Evolutionary conservation across 441 rosid species (phyloP), one percentile per base, ranked within the genome.

Genomic region (Erodium moschatum): DNA sequence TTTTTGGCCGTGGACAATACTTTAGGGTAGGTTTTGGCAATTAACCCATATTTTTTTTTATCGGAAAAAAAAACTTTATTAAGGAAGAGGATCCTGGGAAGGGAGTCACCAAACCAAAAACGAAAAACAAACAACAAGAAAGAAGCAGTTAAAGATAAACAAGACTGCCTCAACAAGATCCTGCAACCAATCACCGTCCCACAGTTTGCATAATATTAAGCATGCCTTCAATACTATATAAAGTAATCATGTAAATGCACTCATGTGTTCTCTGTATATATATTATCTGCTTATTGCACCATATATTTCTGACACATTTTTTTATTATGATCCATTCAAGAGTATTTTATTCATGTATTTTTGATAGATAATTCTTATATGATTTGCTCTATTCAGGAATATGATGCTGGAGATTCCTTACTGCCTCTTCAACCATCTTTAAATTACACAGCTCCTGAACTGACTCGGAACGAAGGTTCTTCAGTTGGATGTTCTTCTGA

Each of bases 391-490:
- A 54, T 15, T 54, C 84, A 94, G 98, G 98, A 94, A 76, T 94
- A 94, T 79, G 98, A 94, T 82, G 89, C 83, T 68, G 98, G 91
- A 74, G 97, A 94, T 80, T 89, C 97, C 64, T 65, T 89, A 7
- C 75, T 94, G 77, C 97, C 97, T 18, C 87, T 94, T 69, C 97
- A 94, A 75, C 98, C 98, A 72, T 83, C 90, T 64, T 78, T 91
- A 64, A 91, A 94, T 79, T 94, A 94, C 77, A 83, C 93, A 16
- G 98, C 98, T 64, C 98, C 98, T 74, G 98, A 94, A 78, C 83
- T 91, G 79, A 92, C 88, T 72, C 84, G 87, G 60, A 85, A 89
- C 78, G 85, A 86, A 76, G 69, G 82, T 52, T 75, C 92, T 69
- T 86, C 96, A 64, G 83, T 77, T 79, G 91, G 93, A 73, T 79